Evolutionary conservation across 306 rosid genomes (phyloP).

Genomic region (Vicia villosa): DNA sequence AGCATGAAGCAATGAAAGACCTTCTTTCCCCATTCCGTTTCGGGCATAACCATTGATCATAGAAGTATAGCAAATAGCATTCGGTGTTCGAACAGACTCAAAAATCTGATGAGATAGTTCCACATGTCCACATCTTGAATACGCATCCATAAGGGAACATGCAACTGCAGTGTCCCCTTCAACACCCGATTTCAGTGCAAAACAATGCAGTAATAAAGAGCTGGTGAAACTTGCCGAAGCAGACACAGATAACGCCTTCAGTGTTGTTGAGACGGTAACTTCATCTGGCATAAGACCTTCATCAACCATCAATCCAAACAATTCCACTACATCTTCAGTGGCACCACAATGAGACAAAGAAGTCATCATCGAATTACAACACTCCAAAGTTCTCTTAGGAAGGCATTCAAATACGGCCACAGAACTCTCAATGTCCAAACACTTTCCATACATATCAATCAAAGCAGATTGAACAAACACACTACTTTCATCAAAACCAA

Average conservation of each 20-base stretch:
- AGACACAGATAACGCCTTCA: slow-evolving; percentile 71
- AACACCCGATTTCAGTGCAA: slow-evolving; percentile 72
- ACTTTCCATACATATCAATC: slow-evolving; percentile 85
- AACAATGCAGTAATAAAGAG: slow-evolving; percentile 60
- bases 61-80: slow-evolving; percentile 69
- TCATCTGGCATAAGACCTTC: slow-evolving; percentile 68
- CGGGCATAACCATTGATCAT: slow-evolving; percentile 75
- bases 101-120: slow-evolving; percentile 63
- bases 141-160: slow-evolving; percentile 73
- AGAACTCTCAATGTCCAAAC: slow-evolving; percentile 65
- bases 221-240: slow-evolving; percentile 47
- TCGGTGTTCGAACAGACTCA: slow-evolving; percentile 59
- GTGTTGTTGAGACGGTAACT: slow-evolving; percentile 66
- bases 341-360: slow-evolving; percentile 66
- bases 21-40: slow-evolving; percentile 80
- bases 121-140: slow-evolving; percentile 68
- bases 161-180: slow-evolving; percentile 58
- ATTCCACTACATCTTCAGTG: slow-evolving; percentile 66
- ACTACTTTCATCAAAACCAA: slow-evolving; percentile 61
- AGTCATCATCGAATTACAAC: slow-evolving; percentile 85
- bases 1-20: slow-evolving; percentile 56
- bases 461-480: slow-evolving; percentile 73
- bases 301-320: slow-evolving; percentile 79
- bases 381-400: slow-evolving; percentile 53
- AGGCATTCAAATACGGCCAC: slow-evolving; percentile 60